These are phyloP conservation scores for Neonectria coccinea DNA, from an alignment of 2,329 filamentous ascomycete genomes.

Conservation along the genomic window DNA sequence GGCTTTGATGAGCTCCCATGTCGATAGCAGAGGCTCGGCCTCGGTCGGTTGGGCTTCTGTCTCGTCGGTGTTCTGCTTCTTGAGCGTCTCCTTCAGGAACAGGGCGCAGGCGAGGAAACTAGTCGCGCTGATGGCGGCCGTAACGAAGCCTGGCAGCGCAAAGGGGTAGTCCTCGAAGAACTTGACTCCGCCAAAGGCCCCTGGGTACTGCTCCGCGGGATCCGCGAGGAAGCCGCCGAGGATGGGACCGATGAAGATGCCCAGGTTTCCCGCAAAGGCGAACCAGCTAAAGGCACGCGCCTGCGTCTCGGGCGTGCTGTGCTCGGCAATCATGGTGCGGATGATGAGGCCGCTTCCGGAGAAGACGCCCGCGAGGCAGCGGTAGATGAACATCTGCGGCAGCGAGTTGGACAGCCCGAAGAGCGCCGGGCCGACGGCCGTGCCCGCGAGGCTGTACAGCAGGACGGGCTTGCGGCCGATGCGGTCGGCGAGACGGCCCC, in stretches of 20 bases:
- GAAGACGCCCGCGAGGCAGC: conserved; percentile 79
- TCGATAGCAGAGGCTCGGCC: conserved; percentile 34
- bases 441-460: conserved; percentile 73
- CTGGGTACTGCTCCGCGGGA: conserved; percentile 72
- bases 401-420: conserved; percentile 77
- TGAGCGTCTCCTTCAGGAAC: conserved; percentile 73
- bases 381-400: conserved; percentile 80
- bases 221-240: conserved; percentile 77
- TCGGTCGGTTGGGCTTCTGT: conserved; percentile 10
- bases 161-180: conserved; percentile 66
- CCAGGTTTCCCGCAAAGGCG: conserved; percentile 79
- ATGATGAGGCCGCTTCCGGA: conserved; percentile 80
- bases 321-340: conserved; percentile 81
- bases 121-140: conserved; percentile 66
- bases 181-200: conserved; percentile 58
- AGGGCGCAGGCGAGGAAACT: conserved; percentile 64
- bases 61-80: conserved; percentile 35
- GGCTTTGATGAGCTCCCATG: conserved; percentile 63
- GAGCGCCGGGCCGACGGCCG: conserved; percentile 68
- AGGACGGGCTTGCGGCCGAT: conserved; percentile 80
- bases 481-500: conserved; percentile 73
- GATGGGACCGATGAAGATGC: conserved; percentile 78
- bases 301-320: conserved; percentile 76
- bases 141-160: conserved; percentile 66
- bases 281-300: conserved; percentile 81